phyloP scores from a whole-genome alignment of 495 filamentous ascomycete genomes.

The Cryomyces minteri region DNA sequence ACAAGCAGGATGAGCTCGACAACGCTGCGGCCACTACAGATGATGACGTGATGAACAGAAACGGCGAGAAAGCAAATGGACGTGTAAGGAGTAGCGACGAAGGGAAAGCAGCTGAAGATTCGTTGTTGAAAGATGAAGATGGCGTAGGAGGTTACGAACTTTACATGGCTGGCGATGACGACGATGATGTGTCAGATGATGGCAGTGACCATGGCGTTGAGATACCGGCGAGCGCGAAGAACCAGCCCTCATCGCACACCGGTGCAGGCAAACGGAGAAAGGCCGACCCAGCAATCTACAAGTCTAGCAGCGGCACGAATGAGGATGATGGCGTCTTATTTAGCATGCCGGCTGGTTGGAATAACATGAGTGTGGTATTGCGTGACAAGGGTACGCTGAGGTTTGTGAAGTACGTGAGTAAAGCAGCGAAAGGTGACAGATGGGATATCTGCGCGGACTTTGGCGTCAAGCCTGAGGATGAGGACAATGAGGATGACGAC shows the following conservation, averaged over 20 bases:
- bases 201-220: slow-evolving; percentile 7
- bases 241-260: slow-evolving; percentile 9
- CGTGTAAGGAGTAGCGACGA: slow-evolving; percentile 1
- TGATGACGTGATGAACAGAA: slow-evolving; percentile 1
- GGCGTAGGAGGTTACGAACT: slow-evolving; percentile 71
- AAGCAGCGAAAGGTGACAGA: slow-evolving; percentile 62
- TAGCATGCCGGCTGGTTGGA: slow-evolving; percentile 76
- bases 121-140: slow-evolving; percentile 15
- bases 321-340: slow-evolving; percentile 74
- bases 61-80: not conserved
- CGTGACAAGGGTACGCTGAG: slow-evolving; percentile 69
- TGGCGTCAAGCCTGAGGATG: slow-evolving; percentile 22
- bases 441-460: slow-evolving; percentile 75
- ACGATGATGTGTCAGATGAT: slow-evolving; percentile 36
- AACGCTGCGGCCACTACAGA: slow-evolving; percentile 2
- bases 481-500: not conserved
- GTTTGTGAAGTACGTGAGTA: slow-evolving; percentile 94
- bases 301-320: slow-evolving; percentile 29
- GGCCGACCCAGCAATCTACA: slow-evolving; percentile 58
- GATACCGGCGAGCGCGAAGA: slow-evolving; percentile 7
- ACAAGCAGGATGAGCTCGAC: slow-evolving; percentile 21
- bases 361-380: slow-evolving; percentile 72
- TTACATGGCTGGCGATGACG: slow-evolving; percentile 80
- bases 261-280: slow-evolving; percentile 18
- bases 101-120: not conserved